Conservation (phyloP, 2,329 filamentous ascomycete genomes). For the Aspergillus spinulosporus region DNA sequence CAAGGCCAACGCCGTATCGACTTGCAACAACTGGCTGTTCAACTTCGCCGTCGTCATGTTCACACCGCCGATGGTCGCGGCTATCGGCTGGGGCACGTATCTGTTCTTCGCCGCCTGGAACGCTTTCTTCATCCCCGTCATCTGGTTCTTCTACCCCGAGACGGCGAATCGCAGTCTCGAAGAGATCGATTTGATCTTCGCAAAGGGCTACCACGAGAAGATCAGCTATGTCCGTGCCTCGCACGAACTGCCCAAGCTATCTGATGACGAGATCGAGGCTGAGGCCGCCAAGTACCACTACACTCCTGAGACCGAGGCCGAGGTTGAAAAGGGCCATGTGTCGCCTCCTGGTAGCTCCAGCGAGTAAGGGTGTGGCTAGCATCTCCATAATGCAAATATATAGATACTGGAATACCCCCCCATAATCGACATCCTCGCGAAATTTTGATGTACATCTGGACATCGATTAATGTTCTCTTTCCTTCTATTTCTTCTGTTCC, state of each 20-base stretch:
- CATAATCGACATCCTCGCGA: no score
- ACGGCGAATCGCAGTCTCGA: constrained; percentile 48
- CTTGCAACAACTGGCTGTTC: constrained; percentile 57
- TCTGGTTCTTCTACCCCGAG: constrained; percentile 58
- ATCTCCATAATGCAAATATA: no score
- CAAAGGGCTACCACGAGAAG: constrained; percentile 46
- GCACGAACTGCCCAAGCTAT: constrained; percentile 35
- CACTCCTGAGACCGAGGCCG: constrained; percentile 21
- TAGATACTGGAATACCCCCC: no score
- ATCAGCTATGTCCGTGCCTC: constrained; percentile 42
- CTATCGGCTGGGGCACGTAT: constrained; percentile 46
- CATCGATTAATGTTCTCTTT: background rate
- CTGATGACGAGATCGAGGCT: constrained; percentile 37
- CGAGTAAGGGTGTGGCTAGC: background rate
- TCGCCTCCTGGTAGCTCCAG: constrained; percentile 14
- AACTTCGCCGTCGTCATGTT: constrained; percentile 58
- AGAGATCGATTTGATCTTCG: constrained; percentile 48
- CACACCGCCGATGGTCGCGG: constrained; percentile 43
- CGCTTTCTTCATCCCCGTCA: constrained; percentile 51
- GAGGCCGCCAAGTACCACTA: constrained; percentile 37
- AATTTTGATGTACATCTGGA: background rate
- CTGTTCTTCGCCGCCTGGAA: constrained; percentile 48
- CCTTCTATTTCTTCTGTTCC: background rate
- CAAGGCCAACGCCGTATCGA: constrained; percentile 57
- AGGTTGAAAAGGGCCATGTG: constrained; percentile 26